These are phyloP conservation scores for Suillus lakei DNA, from an alignment of 768 basidiomycete species.

Conservation along the genomic window DNA sequence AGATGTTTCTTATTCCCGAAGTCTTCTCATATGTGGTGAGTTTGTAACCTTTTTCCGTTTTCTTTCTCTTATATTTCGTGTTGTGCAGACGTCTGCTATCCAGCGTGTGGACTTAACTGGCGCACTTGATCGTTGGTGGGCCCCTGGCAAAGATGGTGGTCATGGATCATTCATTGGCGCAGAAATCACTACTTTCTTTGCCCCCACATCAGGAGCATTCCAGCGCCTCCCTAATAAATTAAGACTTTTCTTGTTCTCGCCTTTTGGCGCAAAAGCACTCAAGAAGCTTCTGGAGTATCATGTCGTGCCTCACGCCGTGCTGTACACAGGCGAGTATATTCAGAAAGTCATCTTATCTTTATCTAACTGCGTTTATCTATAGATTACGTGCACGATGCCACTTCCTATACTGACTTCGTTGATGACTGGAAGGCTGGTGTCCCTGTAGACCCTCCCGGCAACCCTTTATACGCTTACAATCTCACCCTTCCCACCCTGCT, in stretches of 20 bases:
- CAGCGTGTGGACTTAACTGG: constrained; percentile 54
- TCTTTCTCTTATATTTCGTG: background rate
- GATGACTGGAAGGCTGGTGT: background rate
- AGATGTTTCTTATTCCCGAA: constrained; percentile 46
- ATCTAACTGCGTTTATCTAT: background rate
- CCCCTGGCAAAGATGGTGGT: constrained; percentile 38
- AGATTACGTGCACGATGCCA: constrained; percentile 20
- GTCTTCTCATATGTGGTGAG: constrained; percentile 56
- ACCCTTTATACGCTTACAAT: constrained; percentile 41
- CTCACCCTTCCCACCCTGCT: constrained; percentile 47
- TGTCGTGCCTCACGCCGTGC: constrained; percentile 50
- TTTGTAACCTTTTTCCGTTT: background rate
- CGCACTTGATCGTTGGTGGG: constrained; percentile 50
- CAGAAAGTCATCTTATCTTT: background rate
- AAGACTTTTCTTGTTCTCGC: constrained; percentile 61
- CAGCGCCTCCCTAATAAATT: constrained; percentile 53
- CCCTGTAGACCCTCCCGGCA: constrained; percentile 10
- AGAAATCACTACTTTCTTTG: constrained; percentile 56
- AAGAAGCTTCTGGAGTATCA: constrained; percentile 64
- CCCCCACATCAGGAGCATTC: constrained; percentile 56
- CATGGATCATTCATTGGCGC: constrained; percentile 49
- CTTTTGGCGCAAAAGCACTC: constrained; percentile 54
- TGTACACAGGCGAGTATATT: constrained; percentile 51
- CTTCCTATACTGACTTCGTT: constrained; percentile 8
- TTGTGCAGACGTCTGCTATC: constrained; percentile 55